Conservation (phyloP, 2,329 filamentous ascomycete genomes). For the Fusarium tanahbumbuense region DNA sequence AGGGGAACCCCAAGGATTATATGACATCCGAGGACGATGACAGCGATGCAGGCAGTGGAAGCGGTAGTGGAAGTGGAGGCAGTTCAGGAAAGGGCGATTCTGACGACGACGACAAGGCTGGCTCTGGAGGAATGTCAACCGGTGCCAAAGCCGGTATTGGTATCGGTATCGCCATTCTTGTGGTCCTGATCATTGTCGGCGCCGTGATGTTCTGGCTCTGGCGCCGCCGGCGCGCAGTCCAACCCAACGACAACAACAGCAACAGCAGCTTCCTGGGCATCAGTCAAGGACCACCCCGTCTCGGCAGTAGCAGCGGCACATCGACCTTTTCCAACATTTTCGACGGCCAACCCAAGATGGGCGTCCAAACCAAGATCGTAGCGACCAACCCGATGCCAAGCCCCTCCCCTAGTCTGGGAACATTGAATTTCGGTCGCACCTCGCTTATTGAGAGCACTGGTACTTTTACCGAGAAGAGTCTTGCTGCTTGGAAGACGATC, state of each 20-base stretch:
- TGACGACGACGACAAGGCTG: neutral
- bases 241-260: neutral
- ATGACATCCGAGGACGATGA: conserved; percentile 31
- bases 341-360: conserved; percentile 36
- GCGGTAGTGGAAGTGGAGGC: neutral
- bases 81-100: conserved; percentile 10
- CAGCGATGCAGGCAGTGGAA: neutral
- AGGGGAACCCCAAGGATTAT: conserved; percentile 44
- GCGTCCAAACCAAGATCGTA: conserved; percentile 46
- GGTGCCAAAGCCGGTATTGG: conserved; percentile 44
- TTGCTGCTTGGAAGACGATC: conserved; percentile 42
- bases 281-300: conserved; percentile 1
- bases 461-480: conserved; percentile 35
- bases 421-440: conserved; percentile 44
- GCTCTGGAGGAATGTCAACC: conserved; percentile 38
- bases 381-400: conserved; percentile 42
- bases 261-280: neutral
- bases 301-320: conserved; percentile 39
- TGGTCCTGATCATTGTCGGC: conserved; percentile 17
- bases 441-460: conserved; percentile 42
- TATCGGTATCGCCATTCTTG: conserved; percentile 28
- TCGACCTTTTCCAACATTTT: conserved; percentile 35
- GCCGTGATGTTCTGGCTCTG: conserved; percentile 38
- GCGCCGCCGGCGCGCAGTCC: conserved; percentile 21
- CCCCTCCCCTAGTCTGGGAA: conserved; percentile 41